Percentiles rank a stretch among this genome's conserved stretches.
phyloP scores from a whole-genome alignment of 2,329 filamentous ascomycete genomes.

The Mariannaea elegans region DNA sequence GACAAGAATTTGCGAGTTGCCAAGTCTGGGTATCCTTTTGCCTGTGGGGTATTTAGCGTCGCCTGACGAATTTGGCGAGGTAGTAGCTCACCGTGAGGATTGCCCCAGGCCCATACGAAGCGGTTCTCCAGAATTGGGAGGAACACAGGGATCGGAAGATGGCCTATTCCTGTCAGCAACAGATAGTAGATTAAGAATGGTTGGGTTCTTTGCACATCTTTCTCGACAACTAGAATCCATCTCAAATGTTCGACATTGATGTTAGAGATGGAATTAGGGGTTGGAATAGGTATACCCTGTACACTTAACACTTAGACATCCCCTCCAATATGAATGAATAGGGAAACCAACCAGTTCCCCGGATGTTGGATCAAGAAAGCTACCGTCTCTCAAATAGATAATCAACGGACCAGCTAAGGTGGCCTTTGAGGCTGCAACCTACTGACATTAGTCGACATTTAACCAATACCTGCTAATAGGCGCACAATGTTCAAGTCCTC shows the following conservation, averaged over 20 bases:
- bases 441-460: slow-evolving; percentile 22
- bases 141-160: slow-evolving; percentile 74
- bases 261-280: slow-evolving; percentile 55
- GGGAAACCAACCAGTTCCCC: slow-evolving; percentile 43
- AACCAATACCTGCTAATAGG: not conserved
- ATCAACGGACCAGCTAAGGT: slow-evolving; percentile 68
- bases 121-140: slow-evolving; percentile 62
- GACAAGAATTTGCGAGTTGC: slow-evolving; percentile 72
- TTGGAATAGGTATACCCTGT: slow-evolving; percentile 70
- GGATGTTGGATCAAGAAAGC: slow-evolving; percentile 43
- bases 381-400: slow-evolving; percentile 56
- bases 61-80: not conserved
- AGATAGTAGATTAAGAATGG: not conserved
- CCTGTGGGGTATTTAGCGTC: slow-evolving; percentile 55
- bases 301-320: slow-evolving; percentile 14
- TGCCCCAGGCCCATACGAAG: slow-evolving; percentile 64
- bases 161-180: slow-evolving; percentile 60
- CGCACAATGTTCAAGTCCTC: slow-evolving; percentile 75
- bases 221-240: slow-evolving; percentile 81
- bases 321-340: not conserved
- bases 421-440: slow-evolving; percentile 80
- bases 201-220: slow-evolving; percentile 65
- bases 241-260: slow-evolving; percentile 59
- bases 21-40: slow-evolving; percentile 84
- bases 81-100: slow-evolving; percentile 68